Evolutionary conservation across 768 basidiomycete species (phyloP), one percentile per base, ranked within the genome.

Genomic region (Agrocybe pediades): DNA sequence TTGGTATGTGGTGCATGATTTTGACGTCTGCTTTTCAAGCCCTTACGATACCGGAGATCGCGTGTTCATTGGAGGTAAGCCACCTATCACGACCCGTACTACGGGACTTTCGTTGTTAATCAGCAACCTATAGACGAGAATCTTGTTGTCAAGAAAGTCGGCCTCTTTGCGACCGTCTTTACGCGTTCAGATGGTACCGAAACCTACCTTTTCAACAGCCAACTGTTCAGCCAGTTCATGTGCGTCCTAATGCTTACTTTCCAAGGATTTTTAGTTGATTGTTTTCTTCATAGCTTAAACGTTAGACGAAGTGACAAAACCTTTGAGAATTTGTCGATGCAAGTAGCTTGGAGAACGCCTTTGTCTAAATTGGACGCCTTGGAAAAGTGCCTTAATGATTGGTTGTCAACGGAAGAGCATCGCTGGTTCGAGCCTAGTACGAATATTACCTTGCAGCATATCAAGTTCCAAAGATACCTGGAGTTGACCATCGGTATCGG

Each of bases 11-110:
- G 43, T n/a, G n/a, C 40, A 17, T 33, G 13, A 41, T 9, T 24
- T 15, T 49, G n/a, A 50, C 58, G 15, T 51, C 51, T 21, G 46
- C 59, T 26, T 59, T 30, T 43, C 20, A 20, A 90, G 87, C 65
- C 88, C 88, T 3, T 91, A 85, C 58, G 89, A 91, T 60, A 89
- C 89, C 20, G 90, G 90, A 9, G 90, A 92, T 69, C 80, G 90
- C n/a, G 84, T 85, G 59, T 85, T 91, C 62, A 84, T 92, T 56
- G 86, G 86, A 56, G 63, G 82, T 82, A 54, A 59, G 77, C 66
- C 21, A 15, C 40, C 8, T 9, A 36, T 16, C 15, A 47, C 15
- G 11, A 20, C 23, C n/a, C 15, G 3, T 2, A 24, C 24, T 29
- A 33, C 36, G 13, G 24, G 20, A 17, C 47, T 33, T 9, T n/a